Percentiles rank a stretch among this genome's conserved stretches.
These are phyloP conservation scores for Aspergillus thermomutatus DNA, from an alignment of 2,329 filamentous ascomycete genomes.

Conservation along the genomic window DNA sequence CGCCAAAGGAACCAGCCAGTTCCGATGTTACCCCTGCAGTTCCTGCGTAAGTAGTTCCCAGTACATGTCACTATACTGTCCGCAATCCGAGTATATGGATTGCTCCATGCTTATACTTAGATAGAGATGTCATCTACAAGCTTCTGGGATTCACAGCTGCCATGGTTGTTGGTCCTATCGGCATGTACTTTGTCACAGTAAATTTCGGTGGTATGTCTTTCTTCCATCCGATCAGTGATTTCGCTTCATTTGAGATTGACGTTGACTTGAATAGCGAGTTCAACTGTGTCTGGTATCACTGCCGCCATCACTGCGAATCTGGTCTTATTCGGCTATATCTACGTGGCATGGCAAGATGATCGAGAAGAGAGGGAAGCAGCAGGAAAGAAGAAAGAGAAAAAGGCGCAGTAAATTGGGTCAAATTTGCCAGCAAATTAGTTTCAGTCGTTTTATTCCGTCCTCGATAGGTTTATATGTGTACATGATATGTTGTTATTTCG, in stretches of 20 bases:
- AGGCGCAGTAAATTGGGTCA: slow-evolving; percentile 35
- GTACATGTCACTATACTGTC: not conserved
- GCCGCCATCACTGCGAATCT: slow-evolving; percentile 90
- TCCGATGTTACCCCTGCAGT: slow-evolving; percentile 80
- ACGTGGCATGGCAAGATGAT: slow-evolving; percentile 90
- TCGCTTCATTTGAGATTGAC: not conserved
- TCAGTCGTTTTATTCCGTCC: slow-evolving; percentile 1
- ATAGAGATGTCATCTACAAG: slow-evolving; percentile 81
- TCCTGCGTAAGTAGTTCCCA: slow-evolving; percentile 60
- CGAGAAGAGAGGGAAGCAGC: slow-evolving; percentile 68
- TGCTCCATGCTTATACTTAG: slow-evolving; percentile 2
- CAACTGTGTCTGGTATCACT: slow-evolving; percentile 78
- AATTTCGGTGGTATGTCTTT: slow-evolving; percentile 68
- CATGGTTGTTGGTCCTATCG: slow-evolving; percentile 84
- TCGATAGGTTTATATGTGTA: not conserved
- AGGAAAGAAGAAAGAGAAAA: slow-evolving; percentile 54
- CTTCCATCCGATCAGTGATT: slow-evolving; percentile 1
- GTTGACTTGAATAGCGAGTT: slow-evolving; percentile 62
- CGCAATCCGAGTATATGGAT: not conserved
- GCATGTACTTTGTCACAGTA: slow-evolving; percentile 81
- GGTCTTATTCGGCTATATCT: slow-evolving; percentile 82
- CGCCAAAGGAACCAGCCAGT: slow-evolving; percentile 47
- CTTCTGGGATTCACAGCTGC: slow-evolving; percentile 85
- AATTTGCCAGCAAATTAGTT: not conserved
- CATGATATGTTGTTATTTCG: not conserved